Percentiles rank a stretch among this genome's conserved stretches.
These are phyloP conservation scores for Myxozyma neglecta DNA, from an alignment of 805 yeast genomes.

Conservation along the genomic window DNA sequence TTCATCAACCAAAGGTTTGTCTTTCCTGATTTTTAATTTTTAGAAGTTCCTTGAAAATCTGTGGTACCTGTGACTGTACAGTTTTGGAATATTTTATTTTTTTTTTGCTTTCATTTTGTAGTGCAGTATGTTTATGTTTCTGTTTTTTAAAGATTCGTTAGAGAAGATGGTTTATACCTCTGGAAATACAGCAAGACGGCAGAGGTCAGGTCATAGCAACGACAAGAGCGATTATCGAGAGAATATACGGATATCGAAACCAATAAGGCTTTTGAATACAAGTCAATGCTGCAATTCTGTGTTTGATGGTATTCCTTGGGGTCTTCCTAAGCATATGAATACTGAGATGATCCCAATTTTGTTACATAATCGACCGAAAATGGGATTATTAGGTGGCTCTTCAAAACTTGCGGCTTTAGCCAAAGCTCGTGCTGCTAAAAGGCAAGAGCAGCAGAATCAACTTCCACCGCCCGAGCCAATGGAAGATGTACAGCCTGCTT, in stretches of 20 bases:
- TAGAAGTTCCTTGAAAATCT: neutral
- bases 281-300: slow-evolving; percentile 7
- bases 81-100: neutral
- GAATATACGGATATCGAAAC: neutral
- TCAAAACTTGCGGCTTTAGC: slow-evolving; percentile 54
- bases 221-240: neutral
- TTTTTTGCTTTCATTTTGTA: neutral
- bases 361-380: neutral
- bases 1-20: slow-evolving; percentile 17
- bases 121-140: slow-evolving; percentile 5
- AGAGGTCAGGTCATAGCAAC: slow-evolving; percentile 2
- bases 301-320: slow-evolving; percentile 24
- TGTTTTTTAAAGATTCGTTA: slow-evolving; percentile 12
- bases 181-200: slow-evolving; percentile 3
- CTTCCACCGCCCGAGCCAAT: neutral
- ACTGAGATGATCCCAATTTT: neutral
- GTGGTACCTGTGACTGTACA: neutral
- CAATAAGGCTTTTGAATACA: neutral
- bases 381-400: slow-evolving; percentile 28
- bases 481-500: slow-evolving; percentile 9
- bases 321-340: neutral
- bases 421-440: slow-evolving; percentile 41
- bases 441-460: slow-evolving; percentile 12
- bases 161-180: slow-evolving; percentile 1
- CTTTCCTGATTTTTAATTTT: neutral